Evolutionary conservation across 2,329 filamentous ascomycete genomes (phyloP).

Genomic region (Trichoderma aggressivum): DNA sequence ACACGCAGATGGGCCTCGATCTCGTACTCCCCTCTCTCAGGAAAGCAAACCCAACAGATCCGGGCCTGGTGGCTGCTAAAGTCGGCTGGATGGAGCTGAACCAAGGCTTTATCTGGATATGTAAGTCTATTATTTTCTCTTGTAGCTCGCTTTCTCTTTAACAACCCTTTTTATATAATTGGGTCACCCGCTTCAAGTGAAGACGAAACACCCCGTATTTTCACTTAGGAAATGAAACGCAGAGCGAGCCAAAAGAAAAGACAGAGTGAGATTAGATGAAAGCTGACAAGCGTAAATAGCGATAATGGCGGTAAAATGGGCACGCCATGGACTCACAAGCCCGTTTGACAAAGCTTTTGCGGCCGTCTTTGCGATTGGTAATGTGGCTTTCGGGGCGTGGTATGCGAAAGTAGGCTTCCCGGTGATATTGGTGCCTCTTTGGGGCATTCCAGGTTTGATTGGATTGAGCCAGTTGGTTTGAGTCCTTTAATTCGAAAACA

Average conservation of each 20-base stretch:
- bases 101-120: neutral
- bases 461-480: neutral
- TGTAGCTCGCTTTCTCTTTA: neutral
- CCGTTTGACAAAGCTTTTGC: neutral
- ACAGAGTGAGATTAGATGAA: no score
- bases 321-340: neutral
- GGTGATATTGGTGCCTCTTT: neutral
- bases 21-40: neutral
- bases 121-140: neutral
- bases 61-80: neutral
- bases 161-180: neutral
- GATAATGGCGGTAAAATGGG: neutral
- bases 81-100: neutral
- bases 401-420: neutral
- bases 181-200: neutral
- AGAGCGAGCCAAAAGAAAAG: neutral
- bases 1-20: neutral
- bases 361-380: neutral
- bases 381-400: neutral
- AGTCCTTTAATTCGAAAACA: neutral
- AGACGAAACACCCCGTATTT: rapidly evolving
- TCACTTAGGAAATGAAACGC: neutral
- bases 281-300: neutral
- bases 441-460: neutral
- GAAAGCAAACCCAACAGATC: neutral